Evolutionary conservation across 495 filamentous ascomycete genomes (phyloP).

Genomic region (Podospora anserina): DNA sequence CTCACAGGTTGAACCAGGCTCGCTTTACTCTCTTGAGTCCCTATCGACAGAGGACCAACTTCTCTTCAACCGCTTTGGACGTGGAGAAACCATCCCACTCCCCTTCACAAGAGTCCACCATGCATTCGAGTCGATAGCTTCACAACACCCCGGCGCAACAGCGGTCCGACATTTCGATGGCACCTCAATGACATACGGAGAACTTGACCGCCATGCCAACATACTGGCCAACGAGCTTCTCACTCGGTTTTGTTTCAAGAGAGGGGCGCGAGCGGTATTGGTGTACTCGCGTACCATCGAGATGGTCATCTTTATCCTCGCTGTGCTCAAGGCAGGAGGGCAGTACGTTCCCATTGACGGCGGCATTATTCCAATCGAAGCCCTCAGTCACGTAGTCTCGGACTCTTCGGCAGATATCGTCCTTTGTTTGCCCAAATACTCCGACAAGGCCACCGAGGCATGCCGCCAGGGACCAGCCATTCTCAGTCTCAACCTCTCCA

Average conservation of each 20-base stretch:
- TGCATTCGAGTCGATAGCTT: slow-evolving; percentile 32
- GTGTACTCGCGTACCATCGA: slow-evolving; percentile 34
- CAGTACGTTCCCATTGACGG: slow-evolving; percentile 51
- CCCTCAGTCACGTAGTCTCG: slow-evolving; percentile 31
- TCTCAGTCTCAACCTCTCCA: not conserved
- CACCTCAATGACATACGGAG: slow-evolving; percentile 32
- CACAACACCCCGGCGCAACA: slow-evolving; percentile 24
- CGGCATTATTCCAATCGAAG: slow-evolving; percentile 33
- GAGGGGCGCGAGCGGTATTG: slow-evolving; percentile 29
- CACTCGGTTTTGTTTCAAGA: slow-evolving; percentile 23
- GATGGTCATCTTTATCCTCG: slow-evolving; percentile 47
- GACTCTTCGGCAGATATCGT: slow-evolving; percentile 24
- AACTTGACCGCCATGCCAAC: slow-evolving; percentile 34
- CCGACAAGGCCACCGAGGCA: slow-evolving; percentile 18
- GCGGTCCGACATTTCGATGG: slow-evolving; percentile 33
- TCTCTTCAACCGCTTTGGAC: slow-evolving; percentile 31
- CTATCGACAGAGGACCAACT: slow-evolving; percentile 23
- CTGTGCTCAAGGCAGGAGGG: slow-evolving; percentile 48
- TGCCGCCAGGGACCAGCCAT: not conserved
- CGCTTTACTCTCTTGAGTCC: slow-evolving; percentile 25
- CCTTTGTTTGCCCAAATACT: slow-evolving; percentile 22
- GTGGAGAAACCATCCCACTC: slow-evolving; percentile 21
- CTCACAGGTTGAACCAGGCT: not conserved
- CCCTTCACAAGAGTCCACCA: slow-evolving; percentile 31
- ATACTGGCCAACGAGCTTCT: slow-evolving; percentile 31